phyloP scores from a whole-genome alignment of 1,284 basidiomycete genomes.

The Neonothopanus nambi region DNA sequence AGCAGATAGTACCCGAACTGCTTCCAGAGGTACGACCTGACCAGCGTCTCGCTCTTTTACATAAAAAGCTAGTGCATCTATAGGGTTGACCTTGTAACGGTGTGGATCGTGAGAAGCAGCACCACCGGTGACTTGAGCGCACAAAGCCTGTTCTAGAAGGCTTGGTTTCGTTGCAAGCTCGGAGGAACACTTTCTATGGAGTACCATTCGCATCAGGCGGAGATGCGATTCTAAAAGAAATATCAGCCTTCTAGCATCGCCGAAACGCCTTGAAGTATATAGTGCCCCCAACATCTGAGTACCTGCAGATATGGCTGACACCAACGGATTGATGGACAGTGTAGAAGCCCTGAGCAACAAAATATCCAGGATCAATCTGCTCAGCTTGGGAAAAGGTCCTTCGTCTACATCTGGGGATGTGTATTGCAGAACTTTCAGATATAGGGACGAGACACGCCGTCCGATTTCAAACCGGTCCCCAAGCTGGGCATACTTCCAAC shows the following conservation, averaged over 20 bases:
- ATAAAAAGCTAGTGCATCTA: constrained; percentile 69
- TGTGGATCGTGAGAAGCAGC: constrained; percentile 46
- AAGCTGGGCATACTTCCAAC: constrained; percentile 80
- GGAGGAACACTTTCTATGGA: constrained; percentile 61
- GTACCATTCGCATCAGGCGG: constrained; percentile 56
- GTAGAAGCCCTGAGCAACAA: constrained; percentile 71
- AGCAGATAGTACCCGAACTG: constrained; percentile 64
- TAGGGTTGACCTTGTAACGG: constrained; percentile 57
- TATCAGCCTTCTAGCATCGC: constrained; percentile 70
- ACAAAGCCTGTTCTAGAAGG: constrained; percentile 74
- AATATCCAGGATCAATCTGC: constrained; percentile 63
- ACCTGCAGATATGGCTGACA: constrained; percentile 66
- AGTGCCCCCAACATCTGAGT: constrained; percentile 59
- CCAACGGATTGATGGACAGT: constrained; percentile 74
- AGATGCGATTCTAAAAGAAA: constrained; percentile 69
- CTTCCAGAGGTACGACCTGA: constrained; percentile 56
- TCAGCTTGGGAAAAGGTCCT: constrained; percentile 57
- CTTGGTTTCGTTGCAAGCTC: constrained; percentile 47
- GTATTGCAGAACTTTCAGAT: constrained; percentile 65
- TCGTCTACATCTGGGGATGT: constrained; percentile 53
- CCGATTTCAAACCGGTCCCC: constrained; percentile 83
- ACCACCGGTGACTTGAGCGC: constrained; percentile 56
- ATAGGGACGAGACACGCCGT: constrained; percentile 63
- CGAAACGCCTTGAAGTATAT: constrained; percentile 60
- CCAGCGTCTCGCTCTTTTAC: constrained; percentile 66